phyloP scores from a whole-genome alignment of 192 early-diverging fungal species.

The Nowakowskiella sp. region DNA sequence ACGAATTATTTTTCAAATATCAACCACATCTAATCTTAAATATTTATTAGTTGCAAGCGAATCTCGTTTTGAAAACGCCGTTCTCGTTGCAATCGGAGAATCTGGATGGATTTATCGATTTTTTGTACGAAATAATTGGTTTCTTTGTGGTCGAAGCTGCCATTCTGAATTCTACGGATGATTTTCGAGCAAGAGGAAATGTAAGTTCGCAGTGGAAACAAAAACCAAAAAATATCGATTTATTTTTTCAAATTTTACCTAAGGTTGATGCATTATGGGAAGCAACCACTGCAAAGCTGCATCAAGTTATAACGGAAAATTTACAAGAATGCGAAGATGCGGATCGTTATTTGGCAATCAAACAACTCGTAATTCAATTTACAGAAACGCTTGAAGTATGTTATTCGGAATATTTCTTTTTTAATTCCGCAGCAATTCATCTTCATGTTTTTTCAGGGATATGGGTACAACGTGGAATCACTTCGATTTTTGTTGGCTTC shows the following conservation, averaged over 20 bases:
- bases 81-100: conserved; percentile 63
- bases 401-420: neutral
- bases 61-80: conserved; percentile 66
- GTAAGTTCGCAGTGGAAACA: conserved; percentile 20
- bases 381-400: conserved; percentile 84
- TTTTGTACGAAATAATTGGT: conserved; percentile 86
- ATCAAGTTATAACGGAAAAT: conserved; percentile 66
- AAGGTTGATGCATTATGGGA: conserved; percentile 89
- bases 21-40: neutral
- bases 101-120: conserved; percentile 57
- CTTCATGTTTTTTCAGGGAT: conserved; percentile 38
- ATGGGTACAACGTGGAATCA: conserved; percentile 62
- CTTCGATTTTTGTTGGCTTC: conserved; percentile 65
- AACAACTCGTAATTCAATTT: conserved; percentile 70
- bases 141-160: conserved; percentile 94
- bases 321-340: conserved; percentile 73
- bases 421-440: conserved; percentile 11
- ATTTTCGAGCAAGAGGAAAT: conserved; percentile 79
- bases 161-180: conserved; percentile 75
- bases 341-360: conserved; percentile 70
- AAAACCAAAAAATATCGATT: conserved; percentile 12
- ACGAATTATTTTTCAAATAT: neutral
- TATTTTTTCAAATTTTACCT: neutral
- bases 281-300: conserved; percentile 70
- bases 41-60: conserved; percentile 66